Base-by-base conservation (phyloP, 768 basidiomycete genomes). In the Lyophyllum decastes region DNA sequence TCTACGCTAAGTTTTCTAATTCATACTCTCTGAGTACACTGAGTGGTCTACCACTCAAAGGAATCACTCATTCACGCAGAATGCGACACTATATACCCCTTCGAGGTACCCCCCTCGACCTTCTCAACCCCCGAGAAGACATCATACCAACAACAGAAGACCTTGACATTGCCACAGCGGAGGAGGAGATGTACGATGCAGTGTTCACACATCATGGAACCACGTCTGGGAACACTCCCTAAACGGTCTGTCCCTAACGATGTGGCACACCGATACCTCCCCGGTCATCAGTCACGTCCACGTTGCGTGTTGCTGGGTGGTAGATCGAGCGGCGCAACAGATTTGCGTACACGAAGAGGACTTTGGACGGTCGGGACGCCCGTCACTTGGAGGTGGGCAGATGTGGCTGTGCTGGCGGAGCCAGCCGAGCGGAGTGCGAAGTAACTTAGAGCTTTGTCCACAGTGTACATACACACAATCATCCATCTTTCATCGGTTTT, bases 1-100 rank as follows among this genome's bases (percentile, higher is more conserved):
- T 54, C 14, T 46, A 34, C 11, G 53, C 44, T 46, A 54, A 54
- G 53, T 54, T 47, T 47, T 46, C 45, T 19, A 54, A 47, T 38
- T 54, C 53, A 10, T 54, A 27, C 21, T 54, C 45, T 4, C 34
- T 54, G 2, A 25, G 44, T 17, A 54, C 45, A 35, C 11, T 35
- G 33, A 24, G 45, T 16, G 33, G 53, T 16, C 1, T 35, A n/a
- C 45, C 33, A 14, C 44, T 54, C n/a, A 54, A 54, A n/a, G 53
- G 53, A 30, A 38, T 54, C 34, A 38, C 24, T 24, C 34, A 54
- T 16, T 35, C 45, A 1, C 45, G 33, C 27, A 54, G 53, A 16
- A 34, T 54, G 45, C 30, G 24, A 11, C 53, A 54, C 16, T 47
- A 54, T 17, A 54, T 54, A 54, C 27, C 44, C 52, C 30, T 54